Base-by-base conservation (phyloP, 495 filamentous ascomycete genomes). In the Elaphomyces granulatus region DNA sequence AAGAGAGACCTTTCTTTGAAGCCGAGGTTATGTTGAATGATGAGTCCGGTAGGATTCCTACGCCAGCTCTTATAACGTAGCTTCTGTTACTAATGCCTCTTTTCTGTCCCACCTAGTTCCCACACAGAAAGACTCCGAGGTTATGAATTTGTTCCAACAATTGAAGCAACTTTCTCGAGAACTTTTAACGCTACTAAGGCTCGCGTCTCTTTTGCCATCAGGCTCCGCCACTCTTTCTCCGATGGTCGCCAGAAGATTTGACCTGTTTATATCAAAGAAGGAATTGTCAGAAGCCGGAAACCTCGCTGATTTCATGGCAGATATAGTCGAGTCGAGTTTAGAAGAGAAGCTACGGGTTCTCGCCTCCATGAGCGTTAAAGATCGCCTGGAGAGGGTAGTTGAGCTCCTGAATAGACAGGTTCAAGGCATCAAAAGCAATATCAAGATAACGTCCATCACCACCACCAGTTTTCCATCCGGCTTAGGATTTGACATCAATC, bases 221-320 rank as follows among this genome's bases (percentile, higher is more conserved):
- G 61, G 61, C 26, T 64, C 69, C 10, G 67, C 72, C 21, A 71
- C 74, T 8, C 52, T 96, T 10, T 86, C 86, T 3, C 86, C 87
- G 1, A 64, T 88, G n/a, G 70, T 94, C 30, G 80, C 84, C 0
- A 72, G 86, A 16, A 76, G 85, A 34, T 72, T 96, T 10, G 85
- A 94, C 54, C 54, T 87, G 4, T 87, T 84, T 50, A 92, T 98
- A 36, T 68, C 71, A 1, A 76, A 72, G 54, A 87, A 87, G 44
- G 78, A 80, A 37, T 50, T 83, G 23, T 56, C 67, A 23, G 82
- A 94, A 41, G 87, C 90, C 3, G 90, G 88, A 4, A 66, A 72
- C 6, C 64, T 99, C n/a, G 90, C 90, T 6, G 92, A 99, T 53
- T 94, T 95, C 47, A 92, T 96, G 84, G 76, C 83, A 6, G 87